These are phyloP conservation scores for Remersonia thermophila DNA, from an alignment of 2,329 filamentous ascomycete species.

Conservation along the genomic window DNA sequence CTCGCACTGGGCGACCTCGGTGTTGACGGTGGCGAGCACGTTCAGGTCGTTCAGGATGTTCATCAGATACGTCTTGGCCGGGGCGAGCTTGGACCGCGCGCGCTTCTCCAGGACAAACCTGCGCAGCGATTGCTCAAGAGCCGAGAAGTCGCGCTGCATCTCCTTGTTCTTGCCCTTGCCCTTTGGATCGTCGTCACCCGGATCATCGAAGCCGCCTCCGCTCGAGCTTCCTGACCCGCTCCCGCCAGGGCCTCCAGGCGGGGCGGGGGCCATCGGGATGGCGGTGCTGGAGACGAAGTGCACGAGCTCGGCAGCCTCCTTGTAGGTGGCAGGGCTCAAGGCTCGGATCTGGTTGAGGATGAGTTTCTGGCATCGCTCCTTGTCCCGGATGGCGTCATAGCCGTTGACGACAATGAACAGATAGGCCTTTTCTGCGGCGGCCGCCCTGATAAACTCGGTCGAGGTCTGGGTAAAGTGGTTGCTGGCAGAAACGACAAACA, in stretches of 20 bases:
- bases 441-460: slow-evolving; percentile 95
- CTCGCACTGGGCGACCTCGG: slow-evolving; percentile 74
- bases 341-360: slow-evolving; percentile 80
- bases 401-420: slow-evolving; percentile 99
- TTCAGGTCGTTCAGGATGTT: slow-evolving; percentile 86
- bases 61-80: slow-evolving; percentile 86
- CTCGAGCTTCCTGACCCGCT: slow-evolving; percentile 40
- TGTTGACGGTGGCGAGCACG: slow-evolving; percentile 72
- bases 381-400: slow-evolving; percentile 87
- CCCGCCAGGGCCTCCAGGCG: slow-evolving; percentile 42
- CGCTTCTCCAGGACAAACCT: slow-evolving; percentile 94
- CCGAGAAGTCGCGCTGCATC: slow-evolving; percentile 80
- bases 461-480: slow-evolving; percentile 97
- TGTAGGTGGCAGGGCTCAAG: slow-evolving; percentile 85
- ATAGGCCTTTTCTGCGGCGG: slow-evolving; percentile 92
- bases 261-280: slow-evolving; percentile 58
- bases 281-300: slow-evolving; percentile 98
- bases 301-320: slow-evolving; percentile 83
- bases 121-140: slow-evolving; percentile 75
- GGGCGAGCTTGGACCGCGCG: slow-evolving; percentile 86
- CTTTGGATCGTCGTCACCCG: slow-evolving; percentile 43
- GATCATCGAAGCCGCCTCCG: slow-evolving; percentile 42
- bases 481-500: slow-evolving; percentile 93
- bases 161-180: slow-evolving; percentile 81
- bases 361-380: slow-evolving; percentile 80